Conservation (phyloP, 805 yeast genomes). For the Cyberlindnera euphorbiae region DNA sequence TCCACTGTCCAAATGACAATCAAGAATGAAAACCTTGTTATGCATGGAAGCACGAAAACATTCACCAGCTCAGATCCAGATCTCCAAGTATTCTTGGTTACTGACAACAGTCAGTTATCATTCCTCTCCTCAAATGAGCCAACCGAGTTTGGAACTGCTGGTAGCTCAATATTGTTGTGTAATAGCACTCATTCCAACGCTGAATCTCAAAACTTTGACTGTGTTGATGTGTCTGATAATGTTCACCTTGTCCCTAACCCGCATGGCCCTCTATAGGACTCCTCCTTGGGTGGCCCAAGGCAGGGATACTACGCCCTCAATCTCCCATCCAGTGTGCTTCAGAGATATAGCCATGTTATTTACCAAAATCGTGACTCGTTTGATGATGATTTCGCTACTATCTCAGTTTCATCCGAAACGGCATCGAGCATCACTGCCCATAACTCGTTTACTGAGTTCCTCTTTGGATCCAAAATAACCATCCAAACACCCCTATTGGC, state of each 20-base stretch:
- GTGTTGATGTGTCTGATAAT: slow-evolving; percentile 40
- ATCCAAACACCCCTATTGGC: slow-evolving; percentile 30
- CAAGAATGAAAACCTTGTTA: slow-evolving; percentile 18
- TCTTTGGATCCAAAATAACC: slow-evolving; percentile 28
- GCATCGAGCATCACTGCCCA: slow-evolving; percentile 3
- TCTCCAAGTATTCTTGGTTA: slow-evolving; percentile 6
- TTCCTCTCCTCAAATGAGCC: slow-evolving; percentile 7
- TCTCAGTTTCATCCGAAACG: slow-evolving; percentile 2
- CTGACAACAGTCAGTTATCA: slow-evolving; percentile 1
- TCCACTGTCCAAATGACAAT: slow-evolving; percentile 17
- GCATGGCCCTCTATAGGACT: slow-evolving; percentile 31
- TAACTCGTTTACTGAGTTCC: slow-evolving; percentile 4
- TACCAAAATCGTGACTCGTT: slow-evolving; percentile 32
- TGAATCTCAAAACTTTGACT: slow-evolving; percentile 24
- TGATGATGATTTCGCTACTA: slow-evolving; percentile 5
- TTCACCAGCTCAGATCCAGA: slow-evolving; percentile 1
- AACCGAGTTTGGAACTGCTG: neutral
- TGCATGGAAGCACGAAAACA: slow-evolving; percentile 1
- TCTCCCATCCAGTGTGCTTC: slow-evolving; percentile 34
- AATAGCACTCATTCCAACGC: slow-evolving; percentile 2
- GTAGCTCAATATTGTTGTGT: slow-evolving; percentile 11
- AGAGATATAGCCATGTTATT: slow-evolving; percentile 45
- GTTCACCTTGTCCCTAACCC: slow-evolving; percentile 50
- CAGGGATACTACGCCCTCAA: slow-evolving; percentile 47
- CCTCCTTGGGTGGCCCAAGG: slow-evolving; percentile 48